Conservation (phyloP, 495 filamentous ascomycete species). For the Daldinia decipiens region DNA sequence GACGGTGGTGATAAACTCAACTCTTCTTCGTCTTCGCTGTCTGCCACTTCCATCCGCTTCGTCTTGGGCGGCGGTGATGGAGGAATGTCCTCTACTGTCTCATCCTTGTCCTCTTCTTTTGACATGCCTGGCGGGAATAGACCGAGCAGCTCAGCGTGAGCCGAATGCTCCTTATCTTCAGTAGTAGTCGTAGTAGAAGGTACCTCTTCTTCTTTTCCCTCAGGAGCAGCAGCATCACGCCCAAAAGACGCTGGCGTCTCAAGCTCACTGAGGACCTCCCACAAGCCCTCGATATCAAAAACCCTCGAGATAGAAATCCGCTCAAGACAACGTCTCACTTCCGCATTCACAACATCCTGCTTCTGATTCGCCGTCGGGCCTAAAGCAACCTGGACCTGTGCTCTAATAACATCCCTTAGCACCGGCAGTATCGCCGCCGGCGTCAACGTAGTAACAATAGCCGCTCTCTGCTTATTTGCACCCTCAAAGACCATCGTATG, state of each 20-base stretch:
- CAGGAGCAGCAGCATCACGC: no score
- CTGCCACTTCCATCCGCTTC: conserved; percentile 36
- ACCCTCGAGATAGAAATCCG: conserved; percentile 64
- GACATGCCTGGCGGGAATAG: neutral
- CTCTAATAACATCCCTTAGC: conserved; percentile 49
- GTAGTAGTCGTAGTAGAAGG: neutral
- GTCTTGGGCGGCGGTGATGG: neutral
- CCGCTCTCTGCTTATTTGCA: conserved; percentile 23
- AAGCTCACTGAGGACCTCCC: conserved; percentile 64
- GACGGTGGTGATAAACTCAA: conserved; percentile 31
- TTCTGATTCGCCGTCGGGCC: conserved; percentile 26
- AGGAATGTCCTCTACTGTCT: neutral
- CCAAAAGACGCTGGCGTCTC: conserved; percentile 25
- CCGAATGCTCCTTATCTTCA: neutral
- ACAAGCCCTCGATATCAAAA: conserved; percentile 68
- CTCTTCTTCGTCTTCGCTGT: conserved; percentile 52
- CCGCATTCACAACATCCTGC: conserved; percentile 23
- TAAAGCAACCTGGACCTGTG: conserved; percentile 34
- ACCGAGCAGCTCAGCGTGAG: neutral
- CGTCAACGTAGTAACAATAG: conserved; percentile 54
- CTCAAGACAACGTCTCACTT: conserved; percentile 55
- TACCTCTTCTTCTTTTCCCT: neutral
- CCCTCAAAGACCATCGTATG: conserved; percentile 37
- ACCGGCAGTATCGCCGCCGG: conserved; percentile 46
- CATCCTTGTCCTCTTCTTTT: neutral